Base-by-base conservation (phyloP, 2,329 filamentous ascomycete species). In the Ophiostoma himal-ulmi region DNA sequence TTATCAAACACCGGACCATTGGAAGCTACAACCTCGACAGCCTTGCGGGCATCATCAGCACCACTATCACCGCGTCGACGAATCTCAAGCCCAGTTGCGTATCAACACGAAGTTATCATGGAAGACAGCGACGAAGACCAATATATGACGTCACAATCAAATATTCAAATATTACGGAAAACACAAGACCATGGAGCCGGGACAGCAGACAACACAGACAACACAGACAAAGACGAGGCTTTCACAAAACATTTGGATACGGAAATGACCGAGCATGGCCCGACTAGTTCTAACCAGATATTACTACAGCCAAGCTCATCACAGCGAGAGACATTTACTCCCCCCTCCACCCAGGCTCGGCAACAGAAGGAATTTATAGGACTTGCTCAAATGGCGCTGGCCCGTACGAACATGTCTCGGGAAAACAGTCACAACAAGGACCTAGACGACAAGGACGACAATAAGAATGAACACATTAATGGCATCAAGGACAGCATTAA, bases 71-170 rank as follows among this genome's bases (percentile, higher is more conserved):
- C 62, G 20, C 36, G 8, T 34, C 26, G 17, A 17, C n/a, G n/a
- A 26, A 57, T 22, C 22, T 22, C 52, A 10, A 57, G 17, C 17
- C 52, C 52, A 17, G 44, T 4, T 26, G 17, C 52, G 1, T 36
- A 64, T 64, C 5, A 37, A 7, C 14, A 10, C 3, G 34, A 65
- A 8, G 6, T 37, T 3, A 10, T n/a, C 22, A 65, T 65, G 60
- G 60, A 65, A 37, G 60, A 65, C 34, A 65, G 60, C 10, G 60
- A 65, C 17, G 60, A 65, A n/a, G 60, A 65, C 60, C 34, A 65
- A 37, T 65, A 7, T 8, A 36, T 34, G 60, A 36, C 34, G 60
- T 37, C 60, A 30, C 36, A 39, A 7, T 6, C 34, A 39, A 64
- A n/a, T 64, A 22, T 36, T 14, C 4, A 22, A 8, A 20, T 8